Conservation (phyloP, 1,284 basidiomycete genomes). For the Exobasidium rhododendri region DNA sequence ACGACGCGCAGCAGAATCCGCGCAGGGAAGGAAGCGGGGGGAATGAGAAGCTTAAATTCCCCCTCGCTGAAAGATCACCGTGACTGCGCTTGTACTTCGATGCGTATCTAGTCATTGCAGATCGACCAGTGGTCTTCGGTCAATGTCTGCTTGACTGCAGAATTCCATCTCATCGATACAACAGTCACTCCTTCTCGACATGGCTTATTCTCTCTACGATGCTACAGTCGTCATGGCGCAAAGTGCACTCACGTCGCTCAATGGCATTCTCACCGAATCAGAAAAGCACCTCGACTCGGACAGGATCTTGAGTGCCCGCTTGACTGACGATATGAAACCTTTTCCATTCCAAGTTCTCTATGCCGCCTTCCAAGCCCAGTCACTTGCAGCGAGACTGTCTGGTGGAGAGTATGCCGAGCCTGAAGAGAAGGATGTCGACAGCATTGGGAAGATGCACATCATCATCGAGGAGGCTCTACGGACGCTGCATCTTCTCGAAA, state of each 20-base stretch:
- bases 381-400: neutral
- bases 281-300: neutral
- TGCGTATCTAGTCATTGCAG: too few relatives aligned
- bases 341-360: constrained; percentile 4
- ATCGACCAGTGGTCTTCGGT: too few relatives aligned
- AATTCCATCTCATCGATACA: too few relatives aligned
- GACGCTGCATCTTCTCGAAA: neutral
- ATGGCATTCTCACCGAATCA: constrained; percentile 5
- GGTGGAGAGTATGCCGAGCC: constrained; percentile 1
- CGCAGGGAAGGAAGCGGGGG: too few relatives aligned
- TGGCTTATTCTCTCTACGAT: constrained; percentile 10
- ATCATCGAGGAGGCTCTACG: neutral
- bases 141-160: too few relatives aligned
- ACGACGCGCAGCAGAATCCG: too few relatives aligned
- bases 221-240: constrained; percentile 5
- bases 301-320: neutral
- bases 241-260: neutral
- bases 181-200: too few relatives aligned
- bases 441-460: too few relatives aligned
- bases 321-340: constrained; percentile 9
- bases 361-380: neutral
- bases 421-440: constrained; percentile 5
- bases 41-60: too few relatives aligned
- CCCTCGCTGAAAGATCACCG: too few relatives aligned
- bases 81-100: too few relatives aligned